Percentiles rank a stretch among this genome's conserved stretches.
phyloP scores from a whole-genome alignment of 176 grass and related monocot genomes.

The Triticum turgidum region DNA sequence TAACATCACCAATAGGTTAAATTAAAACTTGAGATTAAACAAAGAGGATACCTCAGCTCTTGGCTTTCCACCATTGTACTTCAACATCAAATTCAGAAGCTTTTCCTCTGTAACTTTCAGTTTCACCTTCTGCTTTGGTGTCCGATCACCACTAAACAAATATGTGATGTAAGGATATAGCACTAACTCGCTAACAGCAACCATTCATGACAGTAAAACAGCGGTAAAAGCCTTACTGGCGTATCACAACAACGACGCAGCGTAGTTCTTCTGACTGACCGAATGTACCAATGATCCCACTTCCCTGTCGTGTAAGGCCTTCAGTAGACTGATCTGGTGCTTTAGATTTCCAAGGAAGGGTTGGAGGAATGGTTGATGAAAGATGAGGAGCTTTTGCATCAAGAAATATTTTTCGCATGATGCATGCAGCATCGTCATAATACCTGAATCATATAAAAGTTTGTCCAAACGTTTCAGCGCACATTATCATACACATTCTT shows the following conservation, averaged over 20 bases:
- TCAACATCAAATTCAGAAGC: constrained; percentile 97
- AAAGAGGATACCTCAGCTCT: constrained; percentile 71
- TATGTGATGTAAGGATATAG: constrained; percentile 37
- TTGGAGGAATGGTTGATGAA: constrained; percentile 89
- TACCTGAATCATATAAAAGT: constrained; percentile 54
- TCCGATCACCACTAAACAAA: constrained; percentile 83
- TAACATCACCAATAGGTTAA: not conserved
- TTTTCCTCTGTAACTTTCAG: constrained; percentile 98
- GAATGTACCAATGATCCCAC: constrained; percentile 92
- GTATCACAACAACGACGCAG: constrained; percentile 88
- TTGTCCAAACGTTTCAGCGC: constrained; percentile 10
- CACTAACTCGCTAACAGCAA: not conserved
- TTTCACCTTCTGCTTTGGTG: constrained; percentile 99
- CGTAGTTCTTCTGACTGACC: constrained; percentile 98
- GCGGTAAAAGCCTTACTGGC: constrained; percentile 75
- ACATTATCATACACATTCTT: constrained; percentile 7
- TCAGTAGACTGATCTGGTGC: constrained; percentile 68
- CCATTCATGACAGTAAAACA: not conserved
- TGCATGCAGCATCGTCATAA: constrained; percentile 96
- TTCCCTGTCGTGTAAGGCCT: constrained; percentile 86
- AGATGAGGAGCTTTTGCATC: constrained; percentile 99
- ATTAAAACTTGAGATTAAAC: constrained; percentile 1
- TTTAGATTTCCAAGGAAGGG: constrained; percentile 87
- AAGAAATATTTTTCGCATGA: constrained; percentile 98
- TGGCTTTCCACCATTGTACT: constrained; percentile 95